Evolutionary conservation across 352 stramenopile species (phyloP).

Genomic region (Globisporangium spiculum): DNA sequence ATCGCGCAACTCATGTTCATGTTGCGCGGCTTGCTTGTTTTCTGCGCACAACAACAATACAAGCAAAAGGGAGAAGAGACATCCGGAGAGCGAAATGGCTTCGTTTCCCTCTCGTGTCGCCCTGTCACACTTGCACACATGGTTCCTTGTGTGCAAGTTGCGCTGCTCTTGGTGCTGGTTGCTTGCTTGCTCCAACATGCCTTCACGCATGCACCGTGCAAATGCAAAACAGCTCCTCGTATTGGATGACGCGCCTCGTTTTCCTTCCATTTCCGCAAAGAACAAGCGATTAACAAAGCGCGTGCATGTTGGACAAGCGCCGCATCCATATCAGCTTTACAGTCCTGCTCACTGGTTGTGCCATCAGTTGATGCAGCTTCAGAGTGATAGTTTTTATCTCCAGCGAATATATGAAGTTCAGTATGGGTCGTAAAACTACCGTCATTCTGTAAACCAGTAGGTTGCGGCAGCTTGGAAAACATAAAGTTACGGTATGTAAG

Average conservation of each 20-base stretch:
- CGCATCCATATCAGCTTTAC: background rate
- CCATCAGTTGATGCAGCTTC: constrained; percentile 6
- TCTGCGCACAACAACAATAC: background rate
- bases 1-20: background rate
- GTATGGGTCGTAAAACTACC: background rate
- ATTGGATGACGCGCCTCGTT: background rate
- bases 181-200: background rate
- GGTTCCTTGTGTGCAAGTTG: background rate
- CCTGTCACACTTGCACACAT: background rate
- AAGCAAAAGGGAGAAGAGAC: background rate
- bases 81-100: background rate
- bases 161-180: too few species aligned
- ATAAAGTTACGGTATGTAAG: background rate
- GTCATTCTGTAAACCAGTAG: background rate
- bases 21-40: background rate
- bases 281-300: background rate
- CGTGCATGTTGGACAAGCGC: too few species aligned
- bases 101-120: background rate
- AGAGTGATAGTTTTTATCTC: background rate
- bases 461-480: background rate
- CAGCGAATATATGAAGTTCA: background rate
- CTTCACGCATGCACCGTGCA: background rate
- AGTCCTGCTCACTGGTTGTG: constrained; percentile 3
- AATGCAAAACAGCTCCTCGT: background rate
- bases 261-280: background rate